Evolutionary conservation across 208 protist genomes (phyloP).

Genomic region (Trypanosoma vivax): DNA sequence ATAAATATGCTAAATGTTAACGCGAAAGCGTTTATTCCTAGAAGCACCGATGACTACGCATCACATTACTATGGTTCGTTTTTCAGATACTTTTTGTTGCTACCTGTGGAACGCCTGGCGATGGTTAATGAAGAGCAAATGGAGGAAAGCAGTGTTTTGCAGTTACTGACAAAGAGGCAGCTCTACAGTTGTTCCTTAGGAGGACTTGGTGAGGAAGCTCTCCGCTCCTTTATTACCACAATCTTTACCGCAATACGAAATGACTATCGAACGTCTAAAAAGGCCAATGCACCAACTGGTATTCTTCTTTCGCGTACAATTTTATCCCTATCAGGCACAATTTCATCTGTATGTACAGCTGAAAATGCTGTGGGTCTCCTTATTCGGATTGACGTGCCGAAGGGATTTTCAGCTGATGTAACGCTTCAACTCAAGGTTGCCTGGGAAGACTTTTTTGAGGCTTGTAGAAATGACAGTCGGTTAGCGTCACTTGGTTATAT

Average conservation of each 20-base stretch:
- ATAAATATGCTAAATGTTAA: conserved; percentile 62
- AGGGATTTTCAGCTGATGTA: conserved; percentile 32
- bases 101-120: conserved; percentile 25
- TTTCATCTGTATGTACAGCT: conserved; percentile 26
- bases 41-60: conserved; percentile 21
- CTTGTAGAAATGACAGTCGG: conserved; percentile 27
- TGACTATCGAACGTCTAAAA: conserved; percentile 5
- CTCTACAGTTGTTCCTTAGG: conserved; percentile 35
- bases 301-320: conserved; percentile 62
- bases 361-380: conserved; percentile 56
- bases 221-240: conserved; percentile 42
- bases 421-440: conserved; percentile 30
- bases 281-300: conserved; percentile 29
- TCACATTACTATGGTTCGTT: conserved; percentile 18
- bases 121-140: conserved; percentile 21
- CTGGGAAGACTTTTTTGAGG: conserved; percentile 55
- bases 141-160: conserved; percentile 38
- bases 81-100: conserved; percentile 57
- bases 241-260: conserved; percentile 47
- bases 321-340: conserved; percentile 39
- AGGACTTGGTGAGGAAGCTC: conserved; percentile 34
- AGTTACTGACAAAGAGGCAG: conserved; percentile 44
- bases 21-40: conserved; percentile 71
- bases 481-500: conserved; percentile 51
- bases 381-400: conserved; percentile 46